Evolutionary conservation across 129 eudicot genomes (phyloP).

Genomic region (Lactuca saligna): DNA sequence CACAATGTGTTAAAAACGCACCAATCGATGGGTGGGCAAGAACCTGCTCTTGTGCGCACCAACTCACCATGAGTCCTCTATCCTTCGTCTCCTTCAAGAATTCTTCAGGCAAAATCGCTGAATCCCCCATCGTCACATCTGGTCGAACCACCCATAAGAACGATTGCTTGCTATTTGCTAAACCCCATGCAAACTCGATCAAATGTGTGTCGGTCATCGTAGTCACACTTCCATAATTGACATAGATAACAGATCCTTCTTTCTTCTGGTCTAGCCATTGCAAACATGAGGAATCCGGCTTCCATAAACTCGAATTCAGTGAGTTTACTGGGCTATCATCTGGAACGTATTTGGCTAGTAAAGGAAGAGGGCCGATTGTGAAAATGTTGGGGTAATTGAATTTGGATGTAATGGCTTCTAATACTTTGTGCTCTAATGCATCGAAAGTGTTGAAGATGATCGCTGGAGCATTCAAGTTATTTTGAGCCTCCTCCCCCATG

Average conservation of each 20-base stretch:
- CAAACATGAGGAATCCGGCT: constrained; percentile 45
- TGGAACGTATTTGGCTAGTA: constrained; percentile 37
- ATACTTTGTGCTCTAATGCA: constrained; percentile 49
- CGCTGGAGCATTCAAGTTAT: constrained; percentile 47
- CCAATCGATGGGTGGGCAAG: constrained; percentile 43
- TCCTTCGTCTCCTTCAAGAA: constrained; percentile 47
- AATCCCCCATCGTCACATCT: constrained; percentile 47
- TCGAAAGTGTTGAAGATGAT: constrained; percentile 65
- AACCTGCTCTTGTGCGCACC: constrained; percentile 61
- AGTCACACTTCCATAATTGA: constrained; percentile 63
- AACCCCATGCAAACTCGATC: constrained; percentile 61
- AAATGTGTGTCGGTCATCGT: constrained; percentile 48
- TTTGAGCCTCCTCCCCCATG: constrained; percentile 58
- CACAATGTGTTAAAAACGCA: constrained; percentile 55
- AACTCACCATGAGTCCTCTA: constrained; percentile 41
- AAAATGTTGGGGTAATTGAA: constrained; percentile 49
- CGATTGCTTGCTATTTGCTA: constrained; percentile 49
- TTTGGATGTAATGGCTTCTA: constrained; percentile 40
- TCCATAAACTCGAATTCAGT: constrained; percentile 62
- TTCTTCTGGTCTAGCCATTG: constrained; percentile 54
- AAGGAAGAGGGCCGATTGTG: constrained; percentile 62
- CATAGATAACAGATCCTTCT: constrained; percentile 45
- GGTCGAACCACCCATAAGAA: constrained; percentile 58
- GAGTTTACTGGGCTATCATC: constrained; percentile 27
- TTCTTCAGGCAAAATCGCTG: constrained; percentile 23